Conservation (phyloP, 2,329 filamentous ascomycete genomes). For the Sporothrix dimorphospora region DNA sequence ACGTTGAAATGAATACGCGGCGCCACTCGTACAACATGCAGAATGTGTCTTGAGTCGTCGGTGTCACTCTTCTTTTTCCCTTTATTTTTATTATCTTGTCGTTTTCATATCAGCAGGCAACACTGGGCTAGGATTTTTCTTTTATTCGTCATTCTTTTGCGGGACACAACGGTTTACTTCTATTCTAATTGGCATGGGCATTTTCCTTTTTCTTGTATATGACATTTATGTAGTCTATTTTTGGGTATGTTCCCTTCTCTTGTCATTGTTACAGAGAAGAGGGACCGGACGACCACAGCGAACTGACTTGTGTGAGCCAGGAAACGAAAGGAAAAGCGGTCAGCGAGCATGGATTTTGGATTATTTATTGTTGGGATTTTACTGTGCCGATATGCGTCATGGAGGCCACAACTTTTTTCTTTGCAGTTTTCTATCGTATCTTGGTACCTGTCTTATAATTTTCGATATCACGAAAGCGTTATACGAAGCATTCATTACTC, state of each 20-base stretch:
- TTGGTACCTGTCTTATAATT: too few relatives aligned
- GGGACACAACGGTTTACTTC: not conserved
- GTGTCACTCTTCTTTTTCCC: too few relatives aligned
- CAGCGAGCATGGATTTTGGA: not conserved
- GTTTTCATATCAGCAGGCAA: not conserved
- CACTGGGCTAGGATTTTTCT: not conserved
- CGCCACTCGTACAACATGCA: constrained; percentile 23
- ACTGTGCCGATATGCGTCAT: too few relatives aligned
- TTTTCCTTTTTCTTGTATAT: constrained; percentile 5
- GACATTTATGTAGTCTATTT: constrained; percentile 1
- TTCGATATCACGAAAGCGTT: too few relatives aligned
- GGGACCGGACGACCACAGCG: not conserved
- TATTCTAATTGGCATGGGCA: not conserved
- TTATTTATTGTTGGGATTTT: not conserved
- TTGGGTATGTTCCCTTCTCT: not conserved
- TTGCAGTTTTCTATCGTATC: too few relatives aligned
- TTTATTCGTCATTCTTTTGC: not conserved
- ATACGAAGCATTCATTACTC: too few relatives aligned
- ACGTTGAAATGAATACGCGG: constrained; percentile 11
- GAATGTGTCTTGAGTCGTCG: not conserved
- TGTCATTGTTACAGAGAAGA: not conserved
- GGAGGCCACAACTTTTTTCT: too few relatives aligned
- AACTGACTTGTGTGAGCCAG: not conserved
- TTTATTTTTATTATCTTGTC: not conserved
- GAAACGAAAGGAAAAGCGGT: not conserved